Evolutionary conservation across 2,329 filamentous ascomycete genomes (phyloP).

Genomic region (Trichoderma brevicompactum): DNA sequence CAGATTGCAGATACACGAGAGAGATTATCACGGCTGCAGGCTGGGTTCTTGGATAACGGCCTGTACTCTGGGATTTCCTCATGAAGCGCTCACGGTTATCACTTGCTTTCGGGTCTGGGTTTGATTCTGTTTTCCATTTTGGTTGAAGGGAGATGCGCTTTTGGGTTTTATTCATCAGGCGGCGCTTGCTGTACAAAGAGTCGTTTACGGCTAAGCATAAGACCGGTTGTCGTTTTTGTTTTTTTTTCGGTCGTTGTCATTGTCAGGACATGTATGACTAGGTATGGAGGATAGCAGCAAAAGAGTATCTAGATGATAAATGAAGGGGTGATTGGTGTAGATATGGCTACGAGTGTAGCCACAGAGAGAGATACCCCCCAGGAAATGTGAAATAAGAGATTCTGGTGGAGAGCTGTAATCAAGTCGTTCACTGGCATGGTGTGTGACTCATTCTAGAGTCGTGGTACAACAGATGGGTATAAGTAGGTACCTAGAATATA

Average conservation of each 20-base stretch:
- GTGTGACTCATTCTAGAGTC: conserved; percentile 1
- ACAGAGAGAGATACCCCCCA: conserved; percentile 18
- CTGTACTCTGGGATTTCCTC: conserved; percentile 43
- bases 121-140: neutral
- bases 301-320: conserved; percentile 19
- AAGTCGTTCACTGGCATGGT: neutral
- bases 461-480: conserved; percentile 19
- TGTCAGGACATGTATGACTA: conserved; percentile 39
- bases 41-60: conserved; percentile 47
- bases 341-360: conserved; percentile 9
- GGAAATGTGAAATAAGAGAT: conserved; percentile 1
- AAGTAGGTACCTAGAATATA: conserved; percentile 8
- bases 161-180: conserved; percentile 17
- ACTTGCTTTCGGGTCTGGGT: neutral
- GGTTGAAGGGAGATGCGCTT: conserved; percentile 8
- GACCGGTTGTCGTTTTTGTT: neutral
- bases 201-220: conserved; percentile 12
- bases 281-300: conserved; percentile 26
- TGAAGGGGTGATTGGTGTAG: conserved; percentile 5
- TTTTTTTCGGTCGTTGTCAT: neutral
- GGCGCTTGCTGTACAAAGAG: conserved; percentile 19
- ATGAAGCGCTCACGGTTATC: conserved; percentile 30
- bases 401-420: neutral
- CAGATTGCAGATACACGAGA: conserved; percentile 51
- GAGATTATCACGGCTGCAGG: conserved; percentile 47